These are phyloP conservation scores for Zalerion maritima DNA, from an alignment of 495 filamentous ascomycete genomes.

Conservation along the genomic window DNA sequence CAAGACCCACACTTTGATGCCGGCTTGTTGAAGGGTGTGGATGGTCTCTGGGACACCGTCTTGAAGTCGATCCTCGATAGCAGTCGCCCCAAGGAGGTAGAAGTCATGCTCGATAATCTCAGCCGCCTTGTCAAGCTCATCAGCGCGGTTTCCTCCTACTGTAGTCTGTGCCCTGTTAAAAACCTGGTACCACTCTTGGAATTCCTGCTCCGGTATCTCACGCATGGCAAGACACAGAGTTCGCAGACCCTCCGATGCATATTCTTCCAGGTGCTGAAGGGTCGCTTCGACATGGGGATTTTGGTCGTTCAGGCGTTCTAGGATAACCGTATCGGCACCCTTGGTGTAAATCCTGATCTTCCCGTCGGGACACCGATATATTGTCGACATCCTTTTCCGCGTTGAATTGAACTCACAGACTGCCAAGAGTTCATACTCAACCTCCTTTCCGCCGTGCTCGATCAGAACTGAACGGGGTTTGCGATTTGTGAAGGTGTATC, in stretches of 20 bases:
- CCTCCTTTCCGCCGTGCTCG: conserved; percentile 50
- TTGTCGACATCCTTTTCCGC: conserved; percentile 92
- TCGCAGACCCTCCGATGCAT: conserved; percentile 88
- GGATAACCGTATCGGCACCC: conserved; percentile 93
- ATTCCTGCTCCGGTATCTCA: conserved; percentile 84
- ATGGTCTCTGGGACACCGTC: conserved; percentile 98
- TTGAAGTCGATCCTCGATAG: conserved; percentile 93
- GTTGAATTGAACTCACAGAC: conserved; percentile 99
- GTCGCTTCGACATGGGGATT: conserved; percentile 81
- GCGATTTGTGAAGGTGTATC: conserved; percentile 80
- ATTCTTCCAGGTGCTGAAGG: conserved; percentile 89
- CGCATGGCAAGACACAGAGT: conserved; percentile 94
- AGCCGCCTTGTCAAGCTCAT: conserved; percentile 93
- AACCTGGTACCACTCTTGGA: conserved; percentile 71
- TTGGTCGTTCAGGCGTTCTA: conserved; percentile 61
- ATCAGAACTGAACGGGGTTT: conserved; percentile 79
- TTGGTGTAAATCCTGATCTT: conserved; percentile 90
- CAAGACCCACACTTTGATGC: conserved; percentile 98
- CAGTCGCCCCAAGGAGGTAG: conserved; percentile 83
- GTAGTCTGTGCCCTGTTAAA: conserved; percentile 85
- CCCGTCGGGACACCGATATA: conserved; percentile 92
- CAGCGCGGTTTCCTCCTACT: conserved; percentile 77
- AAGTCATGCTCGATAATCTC: conserved; percentile 91
- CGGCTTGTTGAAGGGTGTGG: conserved; percentile 88
- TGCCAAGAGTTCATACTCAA: conserved; percentile 81